Evolutionary conservation across 371 early-diverging fungal genomes (phyloP).

Genomic region (Mortierella sp.): DNA sequence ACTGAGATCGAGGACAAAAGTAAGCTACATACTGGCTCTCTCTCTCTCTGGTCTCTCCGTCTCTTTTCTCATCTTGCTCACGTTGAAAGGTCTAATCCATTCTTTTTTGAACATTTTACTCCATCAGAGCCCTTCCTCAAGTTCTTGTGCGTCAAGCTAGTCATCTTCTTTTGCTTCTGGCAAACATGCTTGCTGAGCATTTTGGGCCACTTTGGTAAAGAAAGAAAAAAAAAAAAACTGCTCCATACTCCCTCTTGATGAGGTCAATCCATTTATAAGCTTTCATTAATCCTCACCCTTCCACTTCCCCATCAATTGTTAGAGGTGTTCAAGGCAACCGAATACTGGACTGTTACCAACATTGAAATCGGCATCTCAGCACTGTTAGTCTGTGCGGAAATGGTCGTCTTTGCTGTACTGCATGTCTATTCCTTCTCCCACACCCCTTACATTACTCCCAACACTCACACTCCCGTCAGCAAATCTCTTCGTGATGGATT

Average conservation of each 20-base stretch:
- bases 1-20: constrained; percentile 56
- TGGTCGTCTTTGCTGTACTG: constrained; percentile 71
- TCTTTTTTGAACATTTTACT: too few species aligned
- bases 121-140: constrained; percentile 55
- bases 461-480: constrained; percentile 12
- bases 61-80: not conserved
- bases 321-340: constrained; percentile 50
- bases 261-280: too few species aligned
- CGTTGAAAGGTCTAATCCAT: not conserved
- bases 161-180: constrained; percentile 55
- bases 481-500: constrained; percentile 47
- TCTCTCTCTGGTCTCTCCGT: not conserved
- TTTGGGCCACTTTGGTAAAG: constrained; percentile 32
- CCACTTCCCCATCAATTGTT: not conserved
- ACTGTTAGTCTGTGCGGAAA: constrained; percentile 70
- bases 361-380: constrained; percentile 66
- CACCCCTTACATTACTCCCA: constrained; percentile 37
- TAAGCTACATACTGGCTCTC: too few species aligned
- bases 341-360: constrained; percentile 56
- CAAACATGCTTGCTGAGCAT: constrained; percentile 33
- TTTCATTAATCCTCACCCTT: not conserved
- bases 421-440: constrained; percentile 69
- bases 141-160: constrained; percentile 55
- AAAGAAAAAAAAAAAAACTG: not conserved
- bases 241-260: too few species aligned